phyloP scores from a whole-genome alignment of 305 asterid genomes.

The Ilex paraguariensis region DNA sequence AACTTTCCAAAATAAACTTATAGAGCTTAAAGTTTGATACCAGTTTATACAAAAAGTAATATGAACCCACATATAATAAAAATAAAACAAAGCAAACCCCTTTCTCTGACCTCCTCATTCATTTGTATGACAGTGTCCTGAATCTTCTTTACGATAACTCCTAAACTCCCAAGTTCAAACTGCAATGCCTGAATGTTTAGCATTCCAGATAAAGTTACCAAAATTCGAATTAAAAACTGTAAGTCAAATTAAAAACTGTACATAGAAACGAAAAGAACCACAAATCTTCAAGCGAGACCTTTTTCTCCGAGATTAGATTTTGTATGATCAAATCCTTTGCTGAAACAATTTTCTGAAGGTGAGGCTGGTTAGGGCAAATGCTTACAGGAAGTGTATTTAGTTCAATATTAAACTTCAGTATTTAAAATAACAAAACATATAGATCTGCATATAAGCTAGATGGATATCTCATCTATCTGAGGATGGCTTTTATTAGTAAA shows the following conservation, averaged over 20 bases:
- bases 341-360: constrained; percentile 39
- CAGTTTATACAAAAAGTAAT: neutral
- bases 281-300: constrained; percentile 13
- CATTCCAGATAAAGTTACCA: neutral
- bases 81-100: neutral
- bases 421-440: neutral
- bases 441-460: neutral
- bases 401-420: neutral
- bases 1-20: neutral
- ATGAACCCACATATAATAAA: neutral
- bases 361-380: constrained; percentile 25
- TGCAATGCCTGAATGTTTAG: constrained; percentile 29
- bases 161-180: constrained; percentile 29
- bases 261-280: neutral
- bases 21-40: too few relatives aligned
- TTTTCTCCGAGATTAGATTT: constrained; percentile 31
- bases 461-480: constrained; percentile 33
- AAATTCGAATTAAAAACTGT: neutral
- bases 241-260: neutral
- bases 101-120: constrained; percentile 31
- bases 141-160: constrained; percentile 26
- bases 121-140: constrained; percentile 28
- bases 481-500: constrained; percentile 22
- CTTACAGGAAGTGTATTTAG: neutral
- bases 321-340: constrained; percentile 33